Evolutionary conservation across 768 basidiomycete genomes (phyloP).

Genomic region (Agaricus blazei): DNA sequence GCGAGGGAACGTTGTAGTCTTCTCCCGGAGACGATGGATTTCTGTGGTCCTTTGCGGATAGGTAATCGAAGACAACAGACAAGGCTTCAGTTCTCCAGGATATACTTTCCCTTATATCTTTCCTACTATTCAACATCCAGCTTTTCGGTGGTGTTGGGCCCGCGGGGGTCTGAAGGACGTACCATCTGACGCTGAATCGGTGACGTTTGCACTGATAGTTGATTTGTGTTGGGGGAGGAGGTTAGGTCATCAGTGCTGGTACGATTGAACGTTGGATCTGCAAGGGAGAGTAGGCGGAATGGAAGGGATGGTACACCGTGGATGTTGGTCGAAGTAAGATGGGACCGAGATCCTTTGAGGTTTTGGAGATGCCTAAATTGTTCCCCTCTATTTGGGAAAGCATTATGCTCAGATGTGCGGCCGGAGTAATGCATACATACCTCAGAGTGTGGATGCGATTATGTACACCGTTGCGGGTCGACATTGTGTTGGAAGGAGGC

Average conservation of each 20-base stretch:
- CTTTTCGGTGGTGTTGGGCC: constrained; percentile 55
- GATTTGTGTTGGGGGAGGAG: not conserved
- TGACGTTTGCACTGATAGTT: not conserved
- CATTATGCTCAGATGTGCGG: not conserved
- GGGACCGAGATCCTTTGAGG: constrained; percentile 29
- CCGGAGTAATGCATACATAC: constrained; percentile 22
- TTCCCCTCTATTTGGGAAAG: constrained; percentile 48
- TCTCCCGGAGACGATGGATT: not conserved
- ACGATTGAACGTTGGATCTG: constrained; percentile 15
- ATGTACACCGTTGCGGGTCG: constrained; percentile 12
- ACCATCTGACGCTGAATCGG: not conserved
- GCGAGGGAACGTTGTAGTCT: not conserved
- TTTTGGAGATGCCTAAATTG: constrained; percentile 66
- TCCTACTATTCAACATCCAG: constrained; percentile 38
- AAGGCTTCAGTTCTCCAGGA: constrained; percentile 56
- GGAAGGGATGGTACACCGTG: constrained; percentile 44
- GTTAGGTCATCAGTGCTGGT: constrained; percentile 2
- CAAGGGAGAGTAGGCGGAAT: constrained; percentile 28
- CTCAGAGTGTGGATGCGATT: constrained; percentile 43
- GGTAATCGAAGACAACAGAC: constrained; percentile 40
- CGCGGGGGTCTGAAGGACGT: constrained; percentile 18
- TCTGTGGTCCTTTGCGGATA: constrained; percentile 8
- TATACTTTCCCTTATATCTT: constrained; percentile 23
- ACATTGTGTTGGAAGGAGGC: constrained; percentile 8
- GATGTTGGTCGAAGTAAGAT: constrained; percentile 22